Evolutionary conservation across 345 rosid genomes (phyloP).

Genomic region (Murraya paniculata): DNA sequence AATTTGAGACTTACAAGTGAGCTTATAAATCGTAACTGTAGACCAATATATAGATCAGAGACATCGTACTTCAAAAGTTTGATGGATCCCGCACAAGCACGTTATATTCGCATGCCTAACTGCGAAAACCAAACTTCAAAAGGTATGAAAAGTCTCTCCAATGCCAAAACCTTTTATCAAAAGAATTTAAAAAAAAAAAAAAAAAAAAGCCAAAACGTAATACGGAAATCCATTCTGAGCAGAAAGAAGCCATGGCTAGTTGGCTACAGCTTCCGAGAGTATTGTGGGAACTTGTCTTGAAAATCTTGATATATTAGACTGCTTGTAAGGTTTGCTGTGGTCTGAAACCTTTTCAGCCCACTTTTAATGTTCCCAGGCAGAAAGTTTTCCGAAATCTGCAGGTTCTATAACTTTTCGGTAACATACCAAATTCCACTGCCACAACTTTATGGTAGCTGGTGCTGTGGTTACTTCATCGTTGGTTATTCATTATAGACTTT

Average conservation of each 20-base stretch:
- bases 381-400: neutral
- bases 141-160: neutral
- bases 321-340: neutral
- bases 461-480: neutral
- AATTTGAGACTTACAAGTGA: too few species aligned
- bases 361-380: neutral
- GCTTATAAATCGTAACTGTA: too few species aligned
- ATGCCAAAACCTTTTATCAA: neutral
- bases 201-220: neutral
- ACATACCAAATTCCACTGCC: neutral
- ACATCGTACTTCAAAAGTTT: too few species aligned
- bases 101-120: too few species aligned
- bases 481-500: neutral
- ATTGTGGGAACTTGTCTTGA: neutral
- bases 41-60: too few species aligned
- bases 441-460: neutral
- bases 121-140: too few species aligned
- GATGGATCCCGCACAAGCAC: too few species aligned
- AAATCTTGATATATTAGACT: neutral
- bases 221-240: neutral
- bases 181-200: too few species aligned
- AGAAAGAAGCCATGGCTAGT: neutral
- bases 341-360: neutral
- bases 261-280: neutral
- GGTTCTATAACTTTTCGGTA: neutral